Evolutionary conservation across 1,139 yeast species (phyloP).

Genomic region (Pichia sp.): DNA sequence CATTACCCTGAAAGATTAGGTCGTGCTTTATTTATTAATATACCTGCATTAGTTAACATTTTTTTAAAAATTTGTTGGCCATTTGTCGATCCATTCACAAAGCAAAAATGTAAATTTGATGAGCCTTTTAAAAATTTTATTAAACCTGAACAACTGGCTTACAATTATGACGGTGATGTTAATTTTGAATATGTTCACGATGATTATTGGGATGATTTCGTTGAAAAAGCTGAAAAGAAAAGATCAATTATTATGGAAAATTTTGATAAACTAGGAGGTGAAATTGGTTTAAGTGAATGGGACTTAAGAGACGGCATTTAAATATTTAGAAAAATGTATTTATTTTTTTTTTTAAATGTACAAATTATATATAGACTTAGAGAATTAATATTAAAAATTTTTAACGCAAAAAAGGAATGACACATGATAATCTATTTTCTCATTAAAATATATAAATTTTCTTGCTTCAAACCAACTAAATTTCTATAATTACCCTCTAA

Average conservation of each 20-base stretch:
- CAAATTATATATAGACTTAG: background rate
- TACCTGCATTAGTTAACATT: slow-evolving; percentile 54
- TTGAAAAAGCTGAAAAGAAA: slow-evolving; percentile 50
- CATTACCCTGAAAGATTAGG: slow-evolving; percentile 62
- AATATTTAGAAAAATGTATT: background rate
- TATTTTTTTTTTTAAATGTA: background rate
- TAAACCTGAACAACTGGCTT: slow-evolving; percentile 46
- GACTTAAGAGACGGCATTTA: slow-evolving; percentile 27
- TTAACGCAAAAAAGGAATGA: background rate
- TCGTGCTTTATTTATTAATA: slow-evolving; percentile 49
- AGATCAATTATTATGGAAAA: slow-evolving; percentile 51
- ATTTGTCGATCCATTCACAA: slow-evolving; percentile 58
- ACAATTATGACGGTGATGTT: slow-evolving; percentile 48
- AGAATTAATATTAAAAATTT: too few relatives aligned
- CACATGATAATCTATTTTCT: slow-evolving; percentile 42
- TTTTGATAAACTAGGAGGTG: slow-evolving; percentile 60
- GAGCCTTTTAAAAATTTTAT: slow-evolving; percentile 52
- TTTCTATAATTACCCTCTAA: slow-evolving; percentile 94
- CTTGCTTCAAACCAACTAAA: slow-evolving; percentile 85
- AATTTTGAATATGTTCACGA: slow-evolving; percentile 70
- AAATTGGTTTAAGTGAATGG: slow-evolving; percentile 59
- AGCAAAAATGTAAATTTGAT: slow-evolving; percentile 54
- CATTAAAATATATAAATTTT: slow-evolving; percentile 82
- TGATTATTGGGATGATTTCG: slow-evolving; percentile 72
- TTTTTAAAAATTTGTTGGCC: slow-evolving; percentile 57